Conservation (phyloP, 495 filamentous ascomycete species). For the Xylaria acuta region DNA sequence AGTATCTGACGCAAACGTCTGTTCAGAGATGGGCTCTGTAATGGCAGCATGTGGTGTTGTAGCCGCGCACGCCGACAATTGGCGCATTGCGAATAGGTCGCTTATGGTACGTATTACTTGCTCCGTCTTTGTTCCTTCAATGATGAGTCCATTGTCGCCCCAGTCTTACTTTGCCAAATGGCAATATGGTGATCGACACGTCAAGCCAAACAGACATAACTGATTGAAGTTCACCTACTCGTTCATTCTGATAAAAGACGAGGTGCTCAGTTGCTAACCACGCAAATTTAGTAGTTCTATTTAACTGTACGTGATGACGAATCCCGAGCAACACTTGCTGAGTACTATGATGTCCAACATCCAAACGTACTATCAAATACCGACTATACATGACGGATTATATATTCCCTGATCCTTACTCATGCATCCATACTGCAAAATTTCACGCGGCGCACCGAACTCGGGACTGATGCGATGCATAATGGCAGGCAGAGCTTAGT, state of each 20-base stretch:
- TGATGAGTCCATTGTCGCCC: conserved; percentile 95
- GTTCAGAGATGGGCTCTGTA: not conserved
- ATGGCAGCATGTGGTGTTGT: not conserved
- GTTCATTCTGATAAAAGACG: not conserved
- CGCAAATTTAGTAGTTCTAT: not conserved
- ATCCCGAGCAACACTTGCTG: not conserved
- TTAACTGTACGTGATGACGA: conserved; percentile 1
- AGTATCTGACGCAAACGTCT: not conserved
- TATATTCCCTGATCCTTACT: conserved; percentile 55
- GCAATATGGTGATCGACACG: conserved; percentile 85
- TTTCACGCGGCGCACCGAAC: not conserved
- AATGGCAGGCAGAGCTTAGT: not conserved
- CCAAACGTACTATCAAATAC: conserved; percentile 71
- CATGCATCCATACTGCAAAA: conserved; percentile 13
- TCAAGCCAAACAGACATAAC: conserved; percentile 90
- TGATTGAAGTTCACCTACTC: conserved; percentile 55
- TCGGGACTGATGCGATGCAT: conserved; percentile 18
- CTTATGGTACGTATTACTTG: conserved; percentile 42
- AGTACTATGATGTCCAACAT: conserved; percentile 60
- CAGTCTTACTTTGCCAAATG: conserved; percentile 77
- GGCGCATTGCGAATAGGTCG: not conserved
- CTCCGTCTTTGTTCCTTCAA: conserved; percentile 39
- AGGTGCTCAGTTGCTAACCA: conserved; percentile 3
- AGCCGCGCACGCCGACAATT: conserved; percentile 4
- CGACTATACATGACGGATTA: conserved; percentile 54